phyloP scores from a whole-genome alignment of 202 grass and related monocot genomes.

The Saccharum hybrid region DNA sequence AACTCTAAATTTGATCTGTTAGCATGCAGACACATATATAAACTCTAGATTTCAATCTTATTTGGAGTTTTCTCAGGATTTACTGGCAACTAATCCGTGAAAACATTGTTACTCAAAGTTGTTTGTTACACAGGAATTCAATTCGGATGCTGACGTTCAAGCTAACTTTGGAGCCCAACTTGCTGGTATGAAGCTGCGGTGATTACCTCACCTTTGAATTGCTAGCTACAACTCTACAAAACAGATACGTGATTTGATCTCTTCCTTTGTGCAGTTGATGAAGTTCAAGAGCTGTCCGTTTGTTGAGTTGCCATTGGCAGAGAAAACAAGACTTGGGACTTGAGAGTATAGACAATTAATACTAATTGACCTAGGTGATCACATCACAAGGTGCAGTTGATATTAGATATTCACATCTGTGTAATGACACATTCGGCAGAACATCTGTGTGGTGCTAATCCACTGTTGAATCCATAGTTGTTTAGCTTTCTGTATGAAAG shows the following conservation, averaged over 20 bases:
- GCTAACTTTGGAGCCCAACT: slow-evolving; percentile 74
- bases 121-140: slow-evolving; percentile 62
- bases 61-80: no score
- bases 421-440: not conserved
- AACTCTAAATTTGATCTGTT: not conserved
- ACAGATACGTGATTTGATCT: slow-evolving; percentile 20
- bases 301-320: slow-evolving; percentile 47
- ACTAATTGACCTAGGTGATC: not conserved
- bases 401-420: not conserved
- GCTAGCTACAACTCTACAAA: slow-evolving; percentile 5
- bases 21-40: not conserved
- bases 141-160: slow-evolving; percentile 65
- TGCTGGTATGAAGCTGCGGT: slow-evolving; percentile 43
- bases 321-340: not conserved
- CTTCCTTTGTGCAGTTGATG: slow-evolving; percentile 58
- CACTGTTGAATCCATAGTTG: not conserved
- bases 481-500: no score
- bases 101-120: slow-evolving; percentile 7
- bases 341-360: not conserved
- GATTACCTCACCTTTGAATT: not conserved
- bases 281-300: slow-evolving; percentile 58
- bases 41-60: not conserved
- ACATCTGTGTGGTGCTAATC: not conserved
- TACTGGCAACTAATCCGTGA: not conserved
- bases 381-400: not conserved